Evolutionary conservation across 495 filamentous ascomycete genomes (phyloP).

Genomic region (Cryomyces minteri): DNA sequence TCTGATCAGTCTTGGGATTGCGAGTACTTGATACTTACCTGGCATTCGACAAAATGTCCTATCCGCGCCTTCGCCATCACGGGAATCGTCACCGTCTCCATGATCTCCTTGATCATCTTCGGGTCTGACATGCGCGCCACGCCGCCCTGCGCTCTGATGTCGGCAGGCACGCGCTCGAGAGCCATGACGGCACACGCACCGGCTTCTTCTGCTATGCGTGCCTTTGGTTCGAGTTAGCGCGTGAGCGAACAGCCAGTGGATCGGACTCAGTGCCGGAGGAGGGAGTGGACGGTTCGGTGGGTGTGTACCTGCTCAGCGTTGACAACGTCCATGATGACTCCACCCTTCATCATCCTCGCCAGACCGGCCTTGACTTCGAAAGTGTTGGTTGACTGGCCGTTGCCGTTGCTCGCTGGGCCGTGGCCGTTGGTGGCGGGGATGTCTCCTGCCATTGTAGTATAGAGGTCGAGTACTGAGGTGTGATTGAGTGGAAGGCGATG

Average conservation of each 20-base stretch:
- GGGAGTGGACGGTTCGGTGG: not conserved
- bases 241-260: not conserved
- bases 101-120: slow-evolving; percentile 87
- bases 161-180: slow-evolving; percentile 90
- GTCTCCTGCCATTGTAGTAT: slow-evolving; percentile 15
- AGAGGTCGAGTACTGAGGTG: not conserved
- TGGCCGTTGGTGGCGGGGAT: slow-evolving; percentile 19
- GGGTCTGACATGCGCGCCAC: slow-evolving; percentile 97
- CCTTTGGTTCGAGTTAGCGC: slow-evolving; percentile 22
- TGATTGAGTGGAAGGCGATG: not conserved
- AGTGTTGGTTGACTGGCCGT: slow-evolving; percentile 5
- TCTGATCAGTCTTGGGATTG: not conserved
- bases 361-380: slow-evolving; percentile 72
- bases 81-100: slow-evolving; percentile 90
- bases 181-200: slow-evolving; percentile 97
- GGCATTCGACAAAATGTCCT: slow-evolving; percentile 94
- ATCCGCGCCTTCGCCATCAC: slow-evolving; percentile 99
- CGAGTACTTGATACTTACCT: slow-evolving; percentile 35
- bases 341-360: slow-evolving; percentile 94
- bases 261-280: not conserved
- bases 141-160: slow-evolving; percentile 83
- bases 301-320: slow-evolving; percentile 60
- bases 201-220: slow-evolving; percentile 92
- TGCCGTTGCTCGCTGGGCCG: slow-evolving; percentile 16
- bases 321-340: slow-evolving; percentile 98